phyloP scores from a whole-genome alignment of 2,329 filamentous ascomycete species.

The Sarocladium oryzae region DNA sequence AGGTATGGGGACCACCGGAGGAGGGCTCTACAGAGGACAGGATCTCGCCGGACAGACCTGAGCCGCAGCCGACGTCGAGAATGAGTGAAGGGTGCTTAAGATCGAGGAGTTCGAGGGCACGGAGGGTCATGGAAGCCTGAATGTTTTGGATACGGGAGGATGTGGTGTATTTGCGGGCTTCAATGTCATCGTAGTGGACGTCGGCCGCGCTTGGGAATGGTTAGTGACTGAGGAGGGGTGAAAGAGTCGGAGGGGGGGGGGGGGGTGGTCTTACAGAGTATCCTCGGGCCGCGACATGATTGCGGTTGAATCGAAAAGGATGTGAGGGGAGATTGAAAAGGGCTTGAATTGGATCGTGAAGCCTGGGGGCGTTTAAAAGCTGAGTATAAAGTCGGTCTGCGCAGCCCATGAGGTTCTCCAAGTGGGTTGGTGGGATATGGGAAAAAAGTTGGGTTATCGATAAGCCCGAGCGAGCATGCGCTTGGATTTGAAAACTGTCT shows the following conservation, averaged over 20 bases:
- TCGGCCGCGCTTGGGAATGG: conserved; percentile 70
- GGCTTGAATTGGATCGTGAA: neutral
- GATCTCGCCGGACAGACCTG: conserved; percentile 89
- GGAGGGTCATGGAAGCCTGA: conserved; percentile 88
- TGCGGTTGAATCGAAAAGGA: conserved; percentile 12
- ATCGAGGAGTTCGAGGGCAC: conserved; percentile 85
- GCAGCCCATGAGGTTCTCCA: neutral
- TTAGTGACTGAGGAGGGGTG: conserved; percentile 18
- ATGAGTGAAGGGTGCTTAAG: conserved; percentile 76
- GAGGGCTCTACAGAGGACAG: conserved; percentile 64
- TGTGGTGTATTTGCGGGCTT: conserved; percentile 96
- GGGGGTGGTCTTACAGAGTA: conserved; percentile 77
- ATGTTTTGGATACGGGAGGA: conserved; percentile 93
- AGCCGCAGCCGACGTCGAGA: conserved; percentile 95
- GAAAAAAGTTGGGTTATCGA: conserved; percentile 9
- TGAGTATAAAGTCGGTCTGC: neutral
- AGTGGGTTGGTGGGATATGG: neutral
- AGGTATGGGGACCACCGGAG: conserved; percentile 80
- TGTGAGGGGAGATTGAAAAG: neutral
- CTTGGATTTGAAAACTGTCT: too few species aligned
- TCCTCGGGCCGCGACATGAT: conserved; percentile 97
- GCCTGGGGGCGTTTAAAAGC: neutral
- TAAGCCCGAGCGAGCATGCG: neutral
- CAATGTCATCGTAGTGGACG: conserved; percentile 93
- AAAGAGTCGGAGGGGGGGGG: conserved; percentile 14